Conservation (phyloP, 352 stramenopile genomes). For the Globisporangium nunn region DNA sequence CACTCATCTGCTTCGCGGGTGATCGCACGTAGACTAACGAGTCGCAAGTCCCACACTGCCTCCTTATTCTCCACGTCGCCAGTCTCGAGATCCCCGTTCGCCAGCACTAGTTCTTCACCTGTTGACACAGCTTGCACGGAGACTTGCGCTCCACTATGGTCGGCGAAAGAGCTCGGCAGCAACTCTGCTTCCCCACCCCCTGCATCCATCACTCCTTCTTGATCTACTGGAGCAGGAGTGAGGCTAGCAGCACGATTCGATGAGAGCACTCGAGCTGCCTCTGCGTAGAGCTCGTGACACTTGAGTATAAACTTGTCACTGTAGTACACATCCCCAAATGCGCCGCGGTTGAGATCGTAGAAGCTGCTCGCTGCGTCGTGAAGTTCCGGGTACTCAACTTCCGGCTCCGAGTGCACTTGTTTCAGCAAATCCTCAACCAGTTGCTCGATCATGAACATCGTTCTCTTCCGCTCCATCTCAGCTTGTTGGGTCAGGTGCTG, state of each 20-base stretch:
- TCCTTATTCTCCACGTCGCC: not conserved
- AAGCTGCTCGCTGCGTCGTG: conserved; percentile 15
- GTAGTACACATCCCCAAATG: conserved; percentile 34
- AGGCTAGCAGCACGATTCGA: not conserved
- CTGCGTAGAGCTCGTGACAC: conserved; percentile 21
- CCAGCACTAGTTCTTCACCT: no score
- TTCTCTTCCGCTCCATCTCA: conserved; percentile 18
- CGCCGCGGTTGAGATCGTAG: conserved; percentile 3
- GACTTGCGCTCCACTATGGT: no score
- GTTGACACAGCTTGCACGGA: no score
- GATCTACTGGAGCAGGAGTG: not conserved
- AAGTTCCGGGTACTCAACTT: conserved; percentile 23
- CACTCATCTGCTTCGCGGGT: conserved; percentile 21
- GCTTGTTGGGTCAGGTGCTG: conserved; percentile 15
- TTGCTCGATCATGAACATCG: conserved; percentile 39
- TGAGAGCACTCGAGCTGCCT: conserved; percentile 13
- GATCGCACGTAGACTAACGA: conserved; percentile 21
- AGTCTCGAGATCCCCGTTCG: no score
- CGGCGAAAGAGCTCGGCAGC: no score
- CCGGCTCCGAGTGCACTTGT: conserved; percentile 22
- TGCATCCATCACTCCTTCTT: not conserved
- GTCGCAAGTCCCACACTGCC: conserved; percentile 26
- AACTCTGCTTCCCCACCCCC: not conserved
- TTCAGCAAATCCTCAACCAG: conserved; percentile 50
- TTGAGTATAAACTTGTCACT: conserved; percentile 17